Conservation (phyloP, 805 yeast species). For the Schwanniomyces polymorphus region DNA sequence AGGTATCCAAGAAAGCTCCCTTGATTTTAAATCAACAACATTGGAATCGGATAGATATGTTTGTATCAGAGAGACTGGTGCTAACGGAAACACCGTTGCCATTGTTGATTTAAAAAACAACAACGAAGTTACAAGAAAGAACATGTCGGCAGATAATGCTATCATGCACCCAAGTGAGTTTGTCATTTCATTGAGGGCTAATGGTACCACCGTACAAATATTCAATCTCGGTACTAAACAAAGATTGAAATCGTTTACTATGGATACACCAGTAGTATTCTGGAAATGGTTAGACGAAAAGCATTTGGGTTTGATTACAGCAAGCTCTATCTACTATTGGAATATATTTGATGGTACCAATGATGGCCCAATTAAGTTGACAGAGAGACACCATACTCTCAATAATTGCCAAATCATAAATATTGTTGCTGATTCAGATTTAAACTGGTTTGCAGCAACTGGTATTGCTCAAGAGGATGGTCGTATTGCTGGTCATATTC, state of each 20-base stretch:
- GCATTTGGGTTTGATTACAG: conserved; percentile 82
- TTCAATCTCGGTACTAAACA: conserved; percentile 87
- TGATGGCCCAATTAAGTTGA: conserved; percentile 75
- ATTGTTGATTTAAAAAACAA: conserved; percentile 81
- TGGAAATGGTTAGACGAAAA: conserved; percentile 90
- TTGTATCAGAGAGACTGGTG: conserved; percentile 68
- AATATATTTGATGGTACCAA: conserved; percentile 77
- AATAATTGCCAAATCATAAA: conserved; percentile 86
- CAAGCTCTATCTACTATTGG: conserved; percentile 74
- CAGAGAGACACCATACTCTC: conserved; percentile 81
- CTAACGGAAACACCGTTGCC: conserved; percentile 82
- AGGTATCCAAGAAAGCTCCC: conserved; percentile 81
- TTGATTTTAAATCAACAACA: conserved; percentile 92
- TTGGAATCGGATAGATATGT: conserved; percentile 90
- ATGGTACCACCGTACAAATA: conserved; percentile 93
- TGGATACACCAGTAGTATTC: conserved; percentile 85
- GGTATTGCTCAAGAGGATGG: conserved; percentile 95
- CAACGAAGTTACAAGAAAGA: conserved; percentile 81
- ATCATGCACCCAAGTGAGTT: conserved; percentile 91
- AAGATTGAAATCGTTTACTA: conserved; percentile 81
- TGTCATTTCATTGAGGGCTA: conserved; percentile 91
- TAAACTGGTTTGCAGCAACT: conserved; percentile 91
- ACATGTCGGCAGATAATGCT: conserved; percentile 96
- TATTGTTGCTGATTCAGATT: conserved; percentile 74
- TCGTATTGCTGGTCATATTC: conserved; percentile 94